Percentiles rank a stretch among this genome's conserved stretches.
Evolutionary conservation across 2,329 filamentous ascomycete genomes (phyloP).

Genomic region (Colletotrichum chrysophilum): DNA sequence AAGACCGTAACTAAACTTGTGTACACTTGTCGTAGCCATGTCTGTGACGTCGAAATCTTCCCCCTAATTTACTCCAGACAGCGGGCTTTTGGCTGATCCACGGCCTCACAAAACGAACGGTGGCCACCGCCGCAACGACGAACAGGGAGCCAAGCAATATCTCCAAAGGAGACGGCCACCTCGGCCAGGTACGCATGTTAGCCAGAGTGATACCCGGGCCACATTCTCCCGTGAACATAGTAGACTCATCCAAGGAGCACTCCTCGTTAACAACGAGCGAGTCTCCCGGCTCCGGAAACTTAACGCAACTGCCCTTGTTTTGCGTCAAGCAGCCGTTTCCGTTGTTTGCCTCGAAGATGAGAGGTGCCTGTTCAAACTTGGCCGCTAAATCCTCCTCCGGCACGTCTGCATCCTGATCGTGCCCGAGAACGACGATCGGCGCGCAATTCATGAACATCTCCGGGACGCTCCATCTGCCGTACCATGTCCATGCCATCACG

Average conservation of each 20-base stretch:
- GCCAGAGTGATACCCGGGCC: background rate
- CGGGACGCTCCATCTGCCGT: background rate
- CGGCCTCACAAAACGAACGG: background rate
- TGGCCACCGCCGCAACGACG: background rate
- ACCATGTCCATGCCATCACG: background rate
- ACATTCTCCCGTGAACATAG: background rate
- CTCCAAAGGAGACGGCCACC: background rate
- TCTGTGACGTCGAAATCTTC: background rate
- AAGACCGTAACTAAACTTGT: background rate
- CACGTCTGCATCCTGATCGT: background rate
- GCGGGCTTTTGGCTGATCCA: background rate
- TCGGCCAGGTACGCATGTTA: background rate
- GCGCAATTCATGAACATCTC: constrained; percentile 5
- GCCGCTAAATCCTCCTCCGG: background rate
- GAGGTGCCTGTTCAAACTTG: background rate
- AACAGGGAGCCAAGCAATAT: background rate
- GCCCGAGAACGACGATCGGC: background rate
- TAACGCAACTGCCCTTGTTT: background rate
- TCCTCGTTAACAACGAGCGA: background rate
- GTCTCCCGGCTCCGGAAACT: background rate
- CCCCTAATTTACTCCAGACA: background rate
- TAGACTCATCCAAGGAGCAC: background rate
- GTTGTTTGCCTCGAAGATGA: background rate
- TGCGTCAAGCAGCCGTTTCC: background rate
- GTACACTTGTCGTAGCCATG: background rate